These are phyloP conservation scores for Didymella keratinophila DNA, from an alignment of 2,329 filamentous ascomycete species.

Conservation along the genomic window DNA sequence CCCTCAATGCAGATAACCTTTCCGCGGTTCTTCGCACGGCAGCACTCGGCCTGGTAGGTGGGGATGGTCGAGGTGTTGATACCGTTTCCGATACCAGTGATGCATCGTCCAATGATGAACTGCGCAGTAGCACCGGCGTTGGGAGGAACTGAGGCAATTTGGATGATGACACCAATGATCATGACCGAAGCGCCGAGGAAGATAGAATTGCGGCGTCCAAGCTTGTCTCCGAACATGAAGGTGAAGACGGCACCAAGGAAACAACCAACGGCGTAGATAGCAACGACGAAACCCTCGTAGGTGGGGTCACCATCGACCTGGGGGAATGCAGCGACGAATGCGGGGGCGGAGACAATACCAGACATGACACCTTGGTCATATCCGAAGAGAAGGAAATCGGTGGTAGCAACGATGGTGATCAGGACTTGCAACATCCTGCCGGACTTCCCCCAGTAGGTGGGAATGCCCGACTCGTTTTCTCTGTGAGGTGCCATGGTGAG, in stretches of 20 bases:
- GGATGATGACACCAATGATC: constrained; percentile 53
- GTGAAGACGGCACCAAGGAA: constrained; percentile 52
- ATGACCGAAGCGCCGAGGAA: constrained; percentile 53
- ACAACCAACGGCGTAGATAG: constrained; percentile 62
- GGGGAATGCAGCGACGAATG: constrained; percentile 49
- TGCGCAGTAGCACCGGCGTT: constrained; percentile 52
- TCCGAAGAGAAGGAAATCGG: constrained; percentile 59
- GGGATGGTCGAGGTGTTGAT: constrained; percentile 64
- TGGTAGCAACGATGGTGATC: constrained; percentile 54
- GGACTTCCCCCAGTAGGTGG: constrained; percentile 43
- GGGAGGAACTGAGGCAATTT: constrained; percentile 42
- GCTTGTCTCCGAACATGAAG: constrained; percentile 49
- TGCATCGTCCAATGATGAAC: constrained; percentile 60
- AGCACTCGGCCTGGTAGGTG: constrained; percentile 61
- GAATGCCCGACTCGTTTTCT: constrained; percentile 35
- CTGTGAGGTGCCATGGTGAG: constrained; percentile 36
- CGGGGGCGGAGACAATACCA: constrained; percentile 51
- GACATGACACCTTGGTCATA: constrained; percentile 57
- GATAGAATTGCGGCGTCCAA: constrained; percentile 55
- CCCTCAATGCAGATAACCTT: constrained; percentile 66
- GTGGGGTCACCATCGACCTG: constrained; percentile 47
- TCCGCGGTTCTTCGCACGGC: constrained; percentile 64
- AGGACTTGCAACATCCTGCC: constrained; percentile 42
- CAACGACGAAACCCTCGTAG: constrained; percentile 57
- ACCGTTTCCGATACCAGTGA: constrained; percentile 62